phyloP scores from a whole-genome alignment of 2,329 filamentous ascomycete species.

The Trichoderma sp. region DNA sequence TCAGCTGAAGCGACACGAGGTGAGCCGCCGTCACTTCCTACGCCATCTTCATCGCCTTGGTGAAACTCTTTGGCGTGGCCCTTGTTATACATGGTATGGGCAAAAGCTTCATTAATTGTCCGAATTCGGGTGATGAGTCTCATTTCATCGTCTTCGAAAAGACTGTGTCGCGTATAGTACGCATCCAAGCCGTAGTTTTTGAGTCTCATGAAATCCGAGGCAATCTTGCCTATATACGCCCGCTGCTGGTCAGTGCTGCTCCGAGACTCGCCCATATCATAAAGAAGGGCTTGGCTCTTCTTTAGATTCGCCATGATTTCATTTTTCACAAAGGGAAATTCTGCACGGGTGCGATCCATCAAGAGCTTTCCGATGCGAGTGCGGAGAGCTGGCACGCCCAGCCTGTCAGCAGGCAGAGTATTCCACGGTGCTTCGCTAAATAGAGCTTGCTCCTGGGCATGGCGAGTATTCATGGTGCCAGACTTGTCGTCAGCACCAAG shows the following conservation, averaged over 20 bases:
- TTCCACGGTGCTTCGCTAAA: conserved; percentile 46
- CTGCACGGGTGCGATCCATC: conserved; percentile 45
- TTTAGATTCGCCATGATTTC: conserved; percentile 37
- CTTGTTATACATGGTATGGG: conserved; percentile 34
- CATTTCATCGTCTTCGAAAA: conserved; percentile 39
- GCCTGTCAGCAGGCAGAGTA: conserved; percentile 33
- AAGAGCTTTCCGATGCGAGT: conserved; percentile 44
- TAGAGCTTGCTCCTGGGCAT: conserved; percentile 43
- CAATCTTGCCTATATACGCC: conserved; percentile 42
- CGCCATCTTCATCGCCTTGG: background rate
- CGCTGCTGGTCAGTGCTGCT: conserved; percentile 40
- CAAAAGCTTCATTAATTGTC: conserved; percentile 45
- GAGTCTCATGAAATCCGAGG: conserved; percentile 38
- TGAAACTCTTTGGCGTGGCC: conserved; percentile 32
- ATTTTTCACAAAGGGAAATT: conserved; percentile 43
- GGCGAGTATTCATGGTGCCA: conserved; percentile 40
- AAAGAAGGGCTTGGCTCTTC: conserved; percentile 29
- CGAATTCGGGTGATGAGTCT: conserved; percentile 47
- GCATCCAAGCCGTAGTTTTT: conserved; percentile 42
- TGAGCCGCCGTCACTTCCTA: too few relatives aligned
- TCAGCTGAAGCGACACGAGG: background rate
- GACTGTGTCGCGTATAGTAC: conserved; percentile 39
- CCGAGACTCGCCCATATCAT: conserved; percentile 41
- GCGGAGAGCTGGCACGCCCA: conserved; percentile 45
- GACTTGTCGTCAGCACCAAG: conserved; percentile 48